Evolutionary conservation across 1,284 basidiomycete genomes (phyloP).

Genomic region (Cryptococcus sp.): DNA sequence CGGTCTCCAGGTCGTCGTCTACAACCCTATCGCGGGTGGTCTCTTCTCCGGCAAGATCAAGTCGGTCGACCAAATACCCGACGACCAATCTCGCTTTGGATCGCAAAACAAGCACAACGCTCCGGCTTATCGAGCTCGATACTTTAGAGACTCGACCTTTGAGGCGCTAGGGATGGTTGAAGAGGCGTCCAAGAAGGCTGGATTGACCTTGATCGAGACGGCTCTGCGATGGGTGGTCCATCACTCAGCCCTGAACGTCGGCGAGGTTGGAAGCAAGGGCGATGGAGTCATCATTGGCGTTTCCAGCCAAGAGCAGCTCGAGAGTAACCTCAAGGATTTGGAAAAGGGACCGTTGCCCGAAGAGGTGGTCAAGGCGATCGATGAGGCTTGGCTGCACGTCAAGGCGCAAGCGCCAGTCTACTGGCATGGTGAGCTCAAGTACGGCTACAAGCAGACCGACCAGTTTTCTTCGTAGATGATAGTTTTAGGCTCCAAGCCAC

Average conservation of each 20-base stretch:
- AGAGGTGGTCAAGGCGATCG: constrained; percentile 52
- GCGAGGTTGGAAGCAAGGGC: constrained; percentile 8
- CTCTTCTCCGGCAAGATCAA: constrained; percentile 51
- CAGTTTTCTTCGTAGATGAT: no score
- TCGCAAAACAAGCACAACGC: constrained; percentile 29
- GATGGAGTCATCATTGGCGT: constrained; percentile 43
- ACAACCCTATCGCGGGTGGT: constrained; percentile 54
- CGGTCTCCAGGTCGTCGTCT: constrained; percentile 54
- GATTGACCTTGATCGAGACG: constrained; percentile 34
- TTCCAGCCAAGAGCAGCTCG: constrained; percentile 31
- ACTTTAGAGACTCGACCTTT: constrained; percentile 51
- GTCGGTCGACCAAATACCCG: constrained; percentile 29
- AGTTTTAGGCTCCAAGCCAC: no score
- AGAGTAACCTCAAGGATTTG: constrained; percentile 40
- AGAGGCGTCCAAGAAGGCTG: constrained; percentile 44
- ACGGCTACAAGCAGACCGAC: background rate
- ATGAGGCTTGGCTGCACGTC: constrained; percentile 49
- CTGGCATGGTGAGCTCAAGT: constrained; percentile 46
- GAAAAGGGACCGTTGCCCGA: constrained; percentile 54
- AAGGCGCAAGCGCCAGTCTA: constrained; percentile 51
- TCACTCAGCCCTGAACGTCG: constrained; percentile 47
- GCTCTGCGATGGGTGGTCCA: constrained; percentile 42
- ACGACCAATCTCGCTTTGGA: constrained; percentile 24
- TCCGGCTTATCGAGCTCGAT: constrained; percentile 46
- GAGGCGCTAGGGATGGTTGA: constrained; percentile 50